Evolutionary conservation across 257 asterid genomes (phyloP).

Genomic region (Jaltomata sinuosa): DNA sequence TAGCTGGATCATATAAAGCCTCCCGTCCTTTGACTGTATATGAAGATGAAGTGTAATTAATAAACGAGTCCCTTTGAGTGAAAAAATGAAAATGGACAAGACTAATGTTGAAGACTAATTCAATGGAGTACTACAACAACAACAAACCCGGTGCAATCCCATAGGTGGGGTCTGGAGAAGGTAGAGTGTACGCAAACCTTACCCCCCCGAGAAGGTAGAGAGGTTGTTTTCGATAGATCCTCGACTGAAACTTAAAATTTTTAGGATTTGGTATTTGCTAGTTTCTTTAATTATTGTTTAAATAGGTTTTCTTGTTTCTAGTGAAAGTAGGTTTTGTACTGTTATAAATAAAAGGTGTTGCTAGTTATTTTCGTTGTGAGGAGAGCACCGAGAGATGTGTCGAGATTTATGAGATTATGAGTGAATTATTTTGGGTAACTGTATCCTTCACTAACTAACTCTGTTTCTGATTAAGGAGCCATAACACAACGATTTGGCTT

Average conservation of each 20-base stretch:
- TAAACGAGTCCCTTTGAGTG: neutral
- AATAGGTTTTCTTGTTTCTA: neutral
- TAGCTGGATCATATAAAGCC: conserved; percentile 27
- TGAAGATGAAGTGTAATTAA: neutral
- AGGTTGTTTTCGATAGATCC: no score
- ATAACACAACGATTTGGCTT: neutral
- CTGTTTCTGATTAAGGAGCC: neutral
- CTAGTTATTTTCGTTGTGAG: neutral
- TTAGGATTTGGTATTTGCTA: neutral
- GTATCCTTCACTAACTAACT: neutral
- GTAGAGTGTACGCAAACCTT: no score
- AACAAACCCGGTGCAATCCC: no score
- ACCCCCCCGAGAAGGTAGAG: no score
- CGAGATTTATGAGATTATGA: neutral
- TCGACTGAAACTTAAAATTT: neutral
- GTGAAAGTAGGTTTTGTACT: neutral
- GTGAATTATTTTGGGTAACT: neutral
- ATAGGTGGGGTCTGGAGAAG: no score
- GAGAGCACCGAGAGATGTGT: no score
- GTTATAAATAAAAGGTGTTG: neutral
- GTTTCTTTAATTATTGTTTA: neutral
- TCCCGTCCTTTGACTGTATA: conserved; percentile 54
- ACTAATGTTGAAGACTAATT: neutral
- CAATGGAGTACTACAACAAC: neutral
- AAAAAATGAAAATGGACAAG: neutral